Conservation (phyloP, 2,329 filamentous ascomycete species). For the Ophiostoma piceae region DNA sequence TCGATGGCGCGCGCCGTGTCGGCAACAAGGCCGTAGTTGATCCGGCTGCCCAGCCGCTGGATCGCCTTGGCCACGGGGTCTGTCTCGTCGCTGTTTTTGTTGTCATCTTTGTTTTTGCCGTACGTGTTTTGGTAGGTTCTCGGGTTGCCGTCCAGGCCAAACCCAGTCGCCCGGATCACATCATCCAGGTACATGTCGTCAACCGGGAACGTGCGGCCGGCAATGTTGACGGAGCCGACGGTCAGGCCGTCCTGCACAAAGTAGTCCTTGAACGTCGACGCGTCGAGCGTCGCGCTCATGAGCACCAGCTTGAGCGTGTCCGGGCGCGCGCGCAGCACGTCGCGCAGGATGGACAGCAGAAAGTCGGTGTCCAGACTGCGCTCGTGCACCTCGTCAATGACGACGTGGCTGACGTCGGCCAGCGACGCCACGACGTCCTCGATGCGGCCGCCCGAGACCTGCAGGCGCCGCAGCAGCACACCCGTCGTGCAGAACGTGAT, state of each 20-base stretch:
- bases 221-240: conserved; percentile 80
- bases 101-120: neutral
- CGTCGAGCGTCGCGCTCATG: conserved; percentile 95
- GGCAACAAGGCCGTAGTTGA: conserved; percentile 85
- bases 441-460: conserved; percentile 75
- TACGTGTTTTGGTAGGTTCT: conserved; percentile 2
- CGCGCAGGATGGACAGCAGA: conserved; percentile 76
- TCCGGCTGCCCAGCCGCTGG: conserved; percentile 68
- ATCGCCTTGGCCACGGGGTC: conserved; percentile 64
- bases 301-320: conserved; percentile 77
- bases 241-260: conserved; percentile 63
- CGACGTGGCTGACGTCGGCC: conserved; percentile 86
- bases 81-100: conserved; percentile 31
- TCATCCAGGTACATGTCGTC: conserved; percentile 87
- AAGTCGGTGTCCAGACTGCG: conserved; percentile 94
- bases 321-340: conserved; percentile 67
- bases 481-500: conserved; percentile 96
- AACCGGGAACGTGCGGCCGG: conserved; percentile 84
- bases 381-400: conserved; percentile 96
- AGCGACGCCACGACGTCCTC: conserved; percentile 77
- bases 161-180: conserved; percentile 72
- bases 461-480: conserved; percentile 83
- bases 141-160: conserved; percentile 41
- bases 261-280: conserved; percentile 76
- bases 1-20: conserved; percentile 80